Evolutionary conservation across 148 eudicot species (phyloP).

Genomic region (Fagopyrum homotropicum): DNA sequence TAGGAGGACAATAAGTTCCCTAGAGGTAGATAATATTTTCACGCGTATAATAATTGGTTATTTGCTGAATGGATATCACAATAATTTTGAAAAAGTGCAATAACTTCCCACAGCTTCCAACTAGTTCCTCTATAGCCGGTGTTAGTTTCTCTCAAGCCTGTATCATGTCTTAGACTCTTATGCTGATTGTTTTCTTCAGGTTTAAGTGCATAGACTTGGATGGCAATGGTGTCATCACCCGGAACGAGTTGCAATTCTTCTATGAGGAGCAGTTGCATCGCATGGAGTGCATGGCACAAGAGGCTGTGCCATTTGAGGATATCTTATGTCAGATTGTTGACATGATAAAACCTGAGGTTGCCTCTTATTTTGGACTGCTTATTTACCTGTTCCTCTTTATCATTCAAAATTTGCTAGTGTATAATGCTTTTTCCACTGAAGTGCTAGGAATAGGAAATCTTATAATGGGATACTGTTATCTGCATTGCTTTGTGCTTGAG

Average conservation of each 20-base stretch:
- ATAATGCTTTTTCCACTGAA: not conserved
- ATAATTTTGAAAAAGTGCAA: not conserved
- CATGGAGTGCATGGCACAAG: conserved; percentile 99
- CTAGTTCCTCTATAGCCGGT: not conserved
- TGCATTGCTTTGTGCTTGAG: not conserved
- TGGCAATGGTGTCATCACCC: conserved; percentile 75
- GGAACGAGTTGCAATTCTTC: conserved; percentile 94
- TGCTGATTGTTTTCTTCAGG: conserved; percentile 32
- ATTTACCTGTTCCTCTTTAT: not conserved
- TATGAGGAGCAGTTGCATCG: conserved; percentile 99
- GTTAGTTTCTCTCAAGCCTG: not conserved
- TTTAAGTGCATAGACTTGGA: conserved; percentile 97
- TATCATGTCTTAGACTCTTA: not conserved
- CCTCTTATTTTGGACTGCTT: not conserved
- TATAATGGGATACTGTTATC: not conserved
- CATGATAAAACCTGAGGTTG: conserved; percentile 90
- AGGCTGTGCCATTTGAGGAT: conserved; percentile 95
- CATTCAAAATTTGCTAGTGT: not conserved
- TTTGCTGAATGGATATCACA: not conserved
- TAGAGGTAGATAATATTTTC: not conserved
- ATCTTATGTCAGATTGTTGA: conserved; percentile 95
- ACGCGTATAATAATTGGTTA: not conserved
- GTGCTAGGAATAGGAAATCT: not conserved
- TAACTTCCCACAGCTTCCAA: not conserved
- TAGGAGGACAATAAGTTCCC: not conserved